Evolutionary conservation across 495 filamentous ascomycete species (phyloP), one percentile per base, ranked within the genome.

Genomic region (Penicillium nucicola): DNA sequence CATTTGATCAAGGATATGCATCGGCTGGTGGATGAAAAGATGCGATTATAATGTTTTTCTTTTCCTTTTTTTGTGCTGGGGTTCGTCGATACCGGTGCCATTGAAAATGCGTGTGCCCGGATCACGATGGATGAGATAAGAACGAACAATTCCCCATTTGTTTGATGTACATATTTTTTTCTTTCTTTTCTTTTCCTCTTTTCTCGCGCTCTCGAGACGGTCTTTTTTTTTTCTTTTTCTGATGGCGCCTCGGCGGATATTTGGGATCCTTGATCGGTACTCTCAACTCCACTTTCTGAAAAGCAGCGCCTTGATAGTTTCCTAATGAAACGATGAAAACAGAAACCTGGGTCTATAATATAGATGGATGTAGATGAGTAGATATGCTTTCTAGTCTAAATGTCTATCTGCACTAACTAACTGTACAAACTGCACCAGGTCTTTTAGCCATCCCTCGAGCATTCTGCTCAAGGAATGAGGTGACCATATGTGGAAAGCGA

Each of bases 291-390:
- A 35, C 18, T 41, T 41, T 37, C 9, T 38, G 23, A 58, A 65
- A 65, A 63, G 57, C 51, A 52, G 51, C 31, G 48, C 57, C 61
- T 52, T 45, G 52, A 56, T 69, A 64, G 57, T 59, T 63, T 60
- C 54, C 39, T 43, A 65, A 67, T 69, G 55, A 63, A 69, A 69
- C 46, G 47, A 53, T 62, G 52, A 65, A 61, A 45, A 23, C 56
- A 59, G 52, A 56, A 8, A 61, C 31, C 18, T n/a, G 28, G 14
- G 14, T 18, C 1, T 19, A 2, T 32, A 4, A 34, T 35, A 19
- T 51, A 44, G n/a, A 51, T 28, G 25, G 7, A 32, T 31, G 28
- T 34, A 18, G n/a, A 36, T 41, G 38, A 30, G 7, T 14, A 44
- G 19, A 14, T 48, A 36, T 33, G 7, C 14, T 58, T 45, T 58